Conservation (phyloP, 1,284 basidiomycete genomes). For the Gomphus bonarii region DNA sequence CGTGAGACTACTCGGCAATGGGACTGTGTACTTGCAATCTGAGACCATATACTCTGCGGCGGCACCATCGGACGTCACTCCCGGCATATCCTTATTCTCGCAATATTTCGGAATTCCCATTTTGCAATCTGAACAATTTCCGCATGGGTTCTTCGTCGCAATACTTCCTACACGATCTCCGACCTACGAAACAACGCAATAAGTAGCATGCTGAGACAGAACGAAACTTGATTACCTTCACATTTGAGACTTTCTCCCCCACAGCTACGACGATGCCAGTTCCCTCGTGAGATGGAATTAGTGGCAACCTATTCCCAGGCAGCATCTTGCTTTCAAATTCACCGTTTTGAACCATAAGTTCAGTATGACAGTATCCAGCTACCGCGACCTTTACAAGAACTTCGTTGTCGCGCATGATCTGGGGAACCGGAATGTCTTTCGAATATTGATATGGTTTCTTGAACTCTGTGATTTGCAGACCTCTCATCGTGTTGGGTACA, state of each 20-base stretch:
- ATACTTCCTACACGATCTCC: conserved; percentile 5
- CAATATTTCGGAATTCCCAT: not conserved
- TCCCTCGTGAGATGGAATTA: conserved; percentile 8
- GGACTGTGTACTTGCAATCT: conserved; percentile 18
- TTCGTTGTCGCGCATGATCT: conserved; percentile 1
- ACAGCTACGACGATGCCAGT: conserved; percentile 3
- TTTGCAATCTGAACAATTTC: conserved; percentile 4
- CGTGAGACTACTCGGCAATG: conserved; percentile 20
- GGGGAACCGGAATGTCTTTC: conserved; percentile 1
- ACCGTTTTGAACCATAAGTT: conserved; percentile 6
- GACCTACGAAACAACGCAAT: not conserved
- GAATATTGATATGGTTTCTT: not conserved
- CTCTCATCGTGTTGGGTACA: conserved; percentile 1
- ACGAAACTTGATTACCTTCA: not conserved
- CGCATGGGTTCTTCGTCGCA: conserved; percentile 1
- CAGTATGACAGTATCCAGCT: conserved; percentile 9
- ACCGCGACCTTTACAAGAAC: conserved; percentile 9
- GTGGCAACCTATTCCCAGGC: not conserved
- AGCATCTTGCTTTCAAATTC: conserved; percentile 1
- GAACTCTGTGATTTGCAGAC: conserved; percentile 7
- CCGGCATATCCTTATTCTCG: not conserved
- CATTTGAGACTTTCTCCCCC: conserved; percentile 3
- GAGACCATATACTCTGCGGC: conserved; percentile 25
- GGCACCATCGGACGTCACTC: conserved; percentile 17
- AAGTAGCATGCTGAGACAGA: no score